Evolutionary conservation across 495 filamentous ascomycete species (phyloP).

Genomic region (Sordaria brevicollis): DNA sequence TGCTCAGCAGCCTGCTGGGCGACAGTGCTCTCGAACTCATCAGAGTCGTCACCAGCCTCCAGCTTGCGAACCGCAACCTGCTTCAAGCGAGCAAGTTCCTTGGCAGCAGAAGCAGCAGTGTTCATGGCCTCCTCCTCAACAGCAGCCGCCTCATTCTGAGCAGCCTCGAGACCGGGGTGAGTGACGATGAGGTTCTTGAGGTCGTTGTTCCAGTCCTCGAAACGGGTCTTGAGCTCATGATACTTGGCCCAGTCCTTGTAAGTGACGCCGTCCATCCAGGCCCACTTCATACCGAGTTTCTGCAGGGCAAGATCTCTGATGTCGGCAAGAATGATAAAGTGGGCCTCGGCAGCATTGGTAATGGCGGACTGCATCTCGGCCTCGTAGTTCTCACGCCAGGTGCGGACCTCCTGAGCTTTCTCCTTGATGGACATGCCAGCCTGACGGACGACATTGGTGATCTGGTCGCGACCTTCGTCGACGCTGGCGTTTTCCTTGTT

Average conservation of each 20-base stretch:
- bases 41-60: constrained; percentile 57
- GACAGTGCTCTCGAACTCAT: constrained; percentile 55
- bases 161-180: constrained; percentile 62
- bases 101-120: constrained; percentile 68
- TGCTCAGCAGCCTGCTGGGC: constrained; percentile 34
- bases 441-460: constrained; percentile 53
- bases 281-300: constrained; percentile 96
- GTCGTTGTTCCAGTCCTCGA: constrained; percentile 76
- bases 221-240: constrained; percentile 69
- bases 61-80: constrained; percentile 82
- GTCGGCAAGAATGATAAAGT: constrained; percentile 69
- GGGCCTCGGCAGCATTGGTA: constrained; percentile 64
- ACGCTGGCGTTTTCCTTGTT: constrained; percentile 32
- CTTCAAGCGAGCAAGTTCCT: constrained; percentile 75
- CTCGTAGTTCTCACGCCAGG: constrained; percentile 69
- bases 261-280: constrained; percentile 88
- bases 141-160: constrained; percentile 54
- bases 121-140: constrained; percentile 70
- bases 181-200: constrained; percentile 60
- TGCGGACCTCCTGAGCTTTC: constrained; percentile 68
- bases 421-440: constrained; percentile 69
- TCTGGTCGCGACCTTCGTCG: constrained; percentile 50
- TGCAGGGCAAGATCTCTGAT: constrained; percentile 85
- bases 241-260: constrained; percentile 96
- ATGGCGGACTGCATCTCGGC: constrained; percentile 57